Percentiles rank a stretch among this genome's conserved stretches.
These are phyloP conservation scores for Ochromonas danica DNA, from an alignment of 108 stramenopile genomes.

Conservation along the genomic window DNA sequence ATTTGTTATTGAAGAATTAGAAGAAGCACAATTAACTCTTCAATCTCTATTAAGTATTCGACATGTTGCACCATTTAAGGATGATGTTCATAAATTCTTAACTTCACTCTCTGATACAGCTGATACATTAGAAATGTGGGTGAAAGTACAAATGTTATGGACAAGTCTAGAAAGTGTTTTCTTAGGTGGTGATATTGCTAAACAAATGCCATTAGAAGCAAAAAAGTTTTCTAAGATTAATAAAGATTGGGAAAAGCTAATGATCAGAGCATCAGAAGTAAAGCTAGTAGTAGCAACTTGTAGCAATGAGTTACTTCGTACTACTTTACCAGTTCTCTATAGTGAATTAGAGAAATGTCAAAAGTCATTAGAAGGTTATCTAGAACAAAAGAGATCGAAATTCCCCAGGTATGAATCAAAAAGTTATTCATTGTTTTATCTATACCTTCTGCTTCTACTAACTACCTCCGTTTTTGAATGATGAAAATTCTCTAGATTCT, in stretches of 20 bases:
- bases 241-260: slow-evolving; percentile 65
- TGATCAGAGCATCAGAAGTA: slow-evolving; percentile 54
- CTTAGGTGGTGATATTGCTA: slow-evolving; percentile 67
- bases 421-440: background rate
- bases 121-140: slow-evolving; percentile 54
- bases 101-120: slow-evolving; percentile 60
- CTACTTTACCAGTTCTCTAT: slow-evolving; percentile 61
- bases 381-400: slow-evolving; percentile 64
- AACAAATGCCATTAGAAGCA: slow-evolving; percentile 67
- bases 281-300: slow-evolving; percentile 49
- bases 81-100: slow-evolving; percentile 47
- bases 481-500: too few species aligned
- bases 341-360: slow-evolving; percentile 65
- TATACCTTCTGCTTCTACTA: background rate
- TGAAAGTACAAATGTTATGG: slow-evolving; percentile 57
- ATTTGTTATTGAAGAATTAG: slow-evolving; percentile 59
- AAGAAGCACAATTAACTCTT: slow-evolving; percentile 63
- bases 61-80: slow-evolving; percentile 54
- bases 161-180: slow-evolving; percentile 64
- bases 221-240: slow-evolving; percentile 67
- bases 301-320: slow-evolving; percentile 58
- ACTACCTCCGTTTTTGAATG: background rate
- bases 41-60: slow-evolving; percentile 58
- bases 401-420: slow-evolving; percentile 47
- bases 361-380: slow-evolving; percentile 64